Percentiles rank a stretch among this genome's conserved stretches.
These are phyloP conservation scores for Rubus parviflorus DNA, from an alignment of 306 rosid genomes.

Conservation along the genomic window DNA sequence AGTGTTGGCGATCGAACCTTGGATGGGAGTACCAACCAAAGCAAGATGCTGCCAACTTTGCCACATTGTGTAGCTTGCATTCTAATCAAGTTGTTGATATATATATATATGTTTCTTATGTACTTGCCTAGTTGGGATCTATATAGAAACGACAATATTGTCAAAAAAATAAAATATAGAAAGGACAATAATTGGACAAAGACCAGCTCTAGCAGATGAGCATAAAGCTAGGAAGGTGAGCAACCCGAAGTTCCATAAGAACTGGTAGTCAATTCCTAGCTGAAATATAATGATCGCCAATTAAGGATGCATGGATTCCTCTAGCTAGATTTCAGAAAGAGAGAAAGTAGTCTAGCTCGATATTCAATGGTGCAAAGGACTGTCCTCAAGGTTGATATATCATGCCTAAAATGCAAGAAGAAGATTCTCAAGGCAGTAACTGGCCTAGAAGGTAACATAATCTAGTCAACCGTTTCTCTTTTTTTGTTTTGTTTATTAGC, in stretches of 20 bases:
- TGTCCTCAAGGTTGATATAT: conserved; percentile 51
- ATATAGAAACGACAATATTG: not conserved
- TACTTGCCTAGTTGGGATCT: not conserved
- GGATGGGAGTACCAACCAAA: no score
- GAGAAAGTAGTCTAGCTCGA: not conserved
- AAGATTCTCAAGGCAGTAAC: conserved; percentile 52
- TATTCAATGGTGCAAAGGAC: conserved; percentile 51
- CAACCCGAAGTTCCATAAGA: conserved; percentile 3
- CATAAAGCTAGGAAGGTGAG: conserved; percentile 8
- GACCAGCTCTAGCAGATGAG: not conserved
- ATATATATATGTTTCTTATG: not conserved
- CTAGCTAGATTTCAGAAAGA: not conserved
- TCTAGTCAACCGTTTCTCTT: not conserved
- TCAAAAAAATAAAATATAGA: not conserved
- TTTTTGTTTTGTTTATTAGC: no score
- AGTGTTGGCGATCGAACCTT: no score
- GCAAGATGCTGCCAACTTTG: no score
- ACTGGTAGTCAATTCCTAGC: not conserved
- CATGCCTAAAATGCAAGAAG: conserved; percentile 58
- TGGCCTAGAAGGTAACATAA: conserved; percentile 48
- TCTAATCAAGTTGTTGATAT: not conserved
- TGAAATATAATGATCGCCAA: not conserved
- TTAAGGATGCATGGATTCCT: not conserved
- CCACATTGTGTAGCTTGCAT: not conserved
- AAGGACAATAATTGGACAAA: not conserved